phyloP scores from a whole-genome alignment of 768 basidiomycete genomes.

The Glaciozyma antarctica region DNA sequence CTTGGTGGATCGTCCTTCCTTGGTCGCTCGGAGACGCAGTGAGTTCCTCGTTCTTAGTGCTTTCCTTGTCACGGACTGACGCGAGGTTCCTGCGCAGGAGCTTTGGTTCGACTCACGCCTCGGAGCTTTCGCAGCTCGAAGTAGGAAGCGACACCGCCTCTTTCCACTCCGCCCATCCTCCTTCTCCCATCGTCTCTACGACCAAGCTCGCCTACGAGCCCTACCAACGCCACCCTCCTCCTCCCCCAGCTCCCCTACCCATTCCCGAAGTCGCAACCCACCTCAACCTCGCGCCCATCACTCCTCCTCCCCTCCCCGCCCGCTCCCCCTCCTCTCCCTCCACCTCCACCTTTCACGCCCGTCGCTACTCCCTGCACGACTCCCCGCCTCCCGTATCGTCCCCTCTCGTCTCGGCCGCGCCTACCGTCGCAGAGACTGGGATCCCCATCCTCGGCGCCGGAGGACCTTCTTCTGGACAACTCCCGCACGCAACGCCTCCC shows the following conservation, averaged over 20 bases:
- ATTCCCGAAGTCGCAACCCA: neutral
- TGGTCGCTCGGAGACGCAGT: conserved; percentile 21
- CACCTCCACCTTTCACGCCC: neutral
- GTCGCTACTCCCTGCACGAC: neutral
- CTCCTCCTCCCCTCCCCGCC: neutral
- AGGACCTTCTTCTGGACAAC: conserved; percentile 34
- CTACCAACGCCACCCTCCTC: neutral
- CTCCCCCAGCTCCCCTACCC: neutral
- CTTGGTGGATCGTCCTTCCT: conserved; percentile 1
- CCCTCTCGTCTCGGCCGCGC: conserved; percentile 29
- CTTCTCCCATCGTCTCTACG: neutral
- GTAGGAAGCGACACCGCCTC: conserved; percentile 3
- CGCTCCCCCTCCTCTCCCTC: neutral
- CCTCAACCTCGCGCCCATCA: conserved; percentile 4
- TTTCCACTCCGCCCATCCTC: neutral
- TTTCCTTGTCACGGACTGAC: neutral
- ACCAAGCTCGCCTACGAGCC: neutral
- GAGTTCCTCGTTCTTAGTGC: neutral
- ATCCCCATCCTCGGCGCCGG: conserved; percentile 35
- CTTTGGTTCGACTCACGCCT: conserved; percentile 32
- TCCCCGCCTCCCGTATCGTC: neutral
- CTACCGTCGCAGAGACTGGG: conserved; percentile 38
- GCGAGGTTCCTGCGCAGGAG: conserved; percentile 7
- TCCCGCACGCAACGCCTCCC: conserved; percentile 8
- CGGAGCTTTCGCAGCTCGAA: conserved; percentile 21